Percentiles rank a stretch among this genome's conserved stretches.
Conservation (phyloP, 2,329 filamentous ascomycete genomes). For the Microdochium paspali region DNA sequence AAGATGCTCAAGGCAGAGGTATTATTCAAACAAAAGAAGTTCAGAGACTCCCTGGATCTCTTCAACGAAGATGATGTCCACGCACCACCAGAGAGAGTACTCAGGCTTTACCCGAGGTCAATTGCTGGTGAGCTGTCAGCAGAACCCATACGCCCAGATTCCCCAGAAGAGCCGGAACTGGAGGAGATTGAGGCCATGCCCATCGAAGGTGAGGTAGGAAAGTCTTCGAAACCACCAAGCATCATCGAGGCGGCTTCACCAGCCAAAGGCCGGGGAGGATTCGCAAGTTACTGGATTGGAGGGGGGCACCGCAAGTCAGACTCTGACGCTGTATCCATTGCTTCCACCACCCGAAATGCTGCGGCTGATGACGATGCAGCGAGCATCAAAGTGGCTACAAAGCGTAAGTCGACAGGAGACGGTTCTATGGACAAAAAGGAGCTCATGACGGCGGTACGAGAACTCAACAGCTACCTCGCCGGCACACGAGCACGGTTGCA, state of each 20-base stretch:
- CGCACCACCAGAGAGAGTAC: slow-evolving; percentile 80
- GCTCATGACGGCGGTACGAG: slow-evolving; percentile 69
- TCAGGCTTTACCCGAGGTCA: slow-evolving; percentile 70
- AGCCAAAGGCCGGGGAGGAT: slow-evolving; percentile 29
- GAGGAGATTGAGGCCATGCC: slow-evolving; percentile 14
- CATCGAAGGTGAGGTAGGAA: slow-evolving; percentile 17
- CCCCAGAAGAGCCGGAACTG: slow-evolving; percentile 30
- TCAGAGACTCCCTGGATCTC: slow-evolving; percentile 76
- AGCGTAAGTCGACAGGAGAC: slow-evolving; percentile 36
- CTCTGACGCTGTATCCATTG: slow-evolving; percentile 49
- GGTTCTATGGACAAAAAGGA: slow-evolving; percentile 67
- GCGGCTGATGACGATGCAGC: slow-evolving; percentile 44
- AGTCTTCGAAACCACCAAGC: slow-evolving; percentile 14
- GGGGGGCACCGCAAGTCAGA: slow-evolving; percentile 31
- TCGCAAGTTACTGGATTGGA: slow-evolving; percentile 44
- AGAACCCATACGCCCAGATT: slow-evolving; percentile 33
- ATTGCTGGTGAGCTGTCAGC: slow-evolving; percentile 77
- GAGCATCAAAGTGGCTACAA: slow-evolving; percentile 33
- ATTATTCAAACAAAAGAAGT: slow-evolving; percentile 76
- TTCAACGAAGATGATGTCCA: slow-evolving; percentile 78
- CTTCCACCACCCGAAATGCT: slow-evolving; percentile 42
- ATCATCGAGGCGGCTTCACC: slow-evolving; percentile 21
- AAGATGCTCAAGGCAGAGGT: slow-evolving; percentile 86
- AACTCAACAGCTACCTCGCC: slow-evolving; percentile 79
- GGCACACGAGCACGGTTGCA: slow-evolving; percentile 66